Conservation (phyloP, 192 early-diverging fungal genomes). For the Spizellomyces sp. region DNA sequence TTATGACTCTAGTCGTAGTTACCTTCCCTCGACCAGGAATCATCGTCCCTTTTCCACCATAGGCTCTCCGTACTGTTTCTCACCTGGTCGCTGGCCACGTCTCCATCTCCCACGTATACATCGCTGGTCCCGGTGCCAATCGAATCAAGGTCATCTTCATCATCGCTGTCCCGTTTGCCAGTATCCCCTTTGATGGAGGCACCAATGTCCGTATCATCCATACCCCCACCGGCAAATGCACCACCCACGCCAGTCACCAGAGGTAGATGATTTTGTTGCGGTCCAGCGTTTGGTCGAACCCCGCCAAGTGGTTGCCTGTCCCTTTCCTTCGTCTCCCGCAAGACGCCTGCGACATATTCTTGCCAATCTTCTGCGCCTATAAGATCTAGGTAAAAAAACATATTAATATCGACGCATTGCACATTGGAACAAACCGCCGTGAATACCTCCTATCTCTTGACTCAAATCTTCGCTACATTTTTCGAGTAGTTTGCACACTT, state of each 20-base stretch:
- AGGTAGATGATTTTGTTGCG: constrained; percentile 22
- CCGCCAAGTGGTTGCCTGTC: constrained; percentile 60
- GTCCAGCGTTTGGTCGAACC: constrained; percentile 48
- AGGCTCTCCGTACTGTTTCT: constrained; percentile 7
- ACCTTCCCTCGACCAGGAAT: constrained; percentile 35
- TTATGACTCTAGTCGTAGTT: constrained; percentile 28
- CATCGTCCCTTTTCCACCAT: constrained; percentile 20
- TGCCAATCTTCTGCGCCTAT: constrained; percentile 55
- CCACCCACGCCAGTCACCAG: constrained; percentile 28
- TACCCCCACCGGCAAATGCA: constrained; percentile 22
- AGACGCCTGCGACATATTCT: constrained; percentile 48
- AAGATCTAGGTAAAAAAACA: constrained; percentile 31
- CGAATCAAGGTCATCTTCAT: constrained; percentile 55
- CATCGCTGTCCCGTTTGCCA: constrained; percentile 37
- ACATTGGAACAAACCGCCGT: neutral
- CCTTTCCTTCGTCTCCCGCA: constrained; percentile 57
- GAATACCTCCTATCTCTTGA: constrained; percentile 46
- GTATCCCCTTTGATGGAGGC: constrained; percentile 19
- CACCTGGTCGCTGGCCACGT: constrained; percentile 69
- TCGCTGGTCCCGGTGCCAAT: constrained; percentile 36
- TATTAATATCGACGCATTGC: neutral
- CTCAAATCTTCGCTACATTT: constrained; percentile 56
- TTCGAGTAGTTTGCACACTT: constrained; percentile 88
- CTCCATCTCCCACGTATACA: constrained; percentile 51
- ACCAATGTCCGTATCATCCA: constrained; percentile 42